Base-by-base conservation (phyloP, 2,329 filamentous ascomycete genomes). In the Colletotrichum tamarilloi region DNA sequence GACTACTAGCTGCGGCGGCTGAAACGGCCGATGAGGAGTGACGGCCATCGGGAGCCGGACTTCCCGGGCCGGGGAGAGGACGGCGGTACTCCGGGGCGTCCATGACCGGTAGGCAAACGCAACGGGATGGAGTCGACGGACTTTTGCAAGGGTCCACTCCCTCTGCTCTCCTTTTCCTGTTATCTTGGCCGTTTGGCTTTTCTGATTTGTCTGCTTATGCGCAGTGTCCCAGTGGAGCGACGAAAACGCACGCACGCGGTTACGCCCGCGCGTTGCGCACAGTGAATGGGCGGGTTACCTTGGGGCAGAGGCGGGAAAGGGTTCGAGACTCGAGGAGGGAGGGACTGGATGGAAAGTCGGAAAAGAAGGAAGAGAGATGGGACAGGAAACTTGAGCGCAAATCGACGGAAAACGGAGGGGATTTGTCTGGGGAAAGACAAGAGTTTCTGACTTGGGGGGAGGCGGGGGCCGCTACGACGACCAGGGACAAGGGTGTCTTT, bases 351-450 rank as follows among this genome's bases (percentile, higher is more conserved):
- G 59, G 35, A 57, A 62, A 32, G 60, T 73, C 70, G 67, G 70
- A 70, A 73, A 73, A 70, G 56, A 58, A n/a, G 60, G 16, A 60
- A 73, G 67, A 42, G 46, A 32, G 24, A 30, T 22, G 55, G 68
- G 59, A 64, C 66, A 62, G 7, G 19, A 52, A 35, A 53, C 42
- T 49, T 35, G 32, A 14, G 22, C 26, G 22, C 26, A 62, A 68
- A 57, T 60, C 46, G 56, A 62, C 70, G 70, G 70, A 73, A 70
- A 73, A 73, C 46, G 56, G 56, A 42, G 60, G 67, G 46, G 59
- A 62, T 70, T 73, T 65, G 66, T 52, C 66, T 73, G 66, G 66
- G 55, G 70, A 73, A 65, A 32, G 16, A 64, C 58, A 57, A 62
- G 49, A 42, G 5, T 42, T 42, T 42, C 38, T 42, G 14, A 42